Base-by-base conservation (phyloP, 345 rosid genomes). In the Eucalyptus marginata region DNA sequence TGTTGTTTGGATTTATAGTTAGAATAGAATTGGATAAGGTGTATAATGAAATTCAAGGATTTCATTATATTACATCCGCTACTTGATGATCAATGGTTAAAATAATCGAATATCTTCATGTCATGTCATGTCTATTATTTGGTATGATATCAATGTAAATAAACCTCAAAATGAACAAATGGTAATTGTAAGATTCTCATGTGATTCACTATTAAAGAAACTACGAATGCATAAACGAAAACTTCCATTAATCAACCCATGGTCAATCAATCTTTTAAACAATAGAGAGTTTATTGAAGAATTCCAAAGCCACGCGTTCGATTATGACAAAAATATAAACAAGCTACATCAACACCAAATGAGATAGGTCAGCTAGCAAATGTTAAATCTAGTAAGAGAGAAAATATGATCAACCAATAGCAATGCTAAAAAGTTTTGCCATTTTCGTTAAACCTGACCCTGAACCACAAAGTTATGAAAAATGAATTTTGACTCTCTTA, bases 1-100 rank as follows among this genome's bases (percentile, higher is more conserved):
- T 24, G 6, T 24, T 56, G 62, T 56, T 0, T 24, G 13, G 6
- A 56, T 56, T 56, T 24, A 25, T 56, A 56, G 29, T 56, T 56
- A 56, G 0, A 24, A 56, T 4, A 56, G 13, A 20, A 56, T 3
- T 56, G 6, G 27, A 56, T 22, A 56, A 24, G 27, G 3, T 56
- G 5, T 4, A 24, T 8, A 24, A 9, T 10, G 27, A 56, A 56
- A 56, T 56, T 10, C 3, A 24, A 24, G 17, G 12, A 56, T 56
- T 56, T 56, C 1, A 0, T 3, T 56, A 9, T 56, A 24, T 56
- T 24, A 4, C 6, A 56, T 56, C 0, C 1, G 3, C 0, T 9
- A 56, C 24, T 56, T 52, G 56, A 7, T 52, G 56, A 52, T 52
- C 56, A 24, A 51, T 51, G 1, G 22, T 17, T 17, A 51, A 15